phyloP scores from a whole-genome alignment of 306 rosid genomes.

The Lathyrus aphaca region DNA sequence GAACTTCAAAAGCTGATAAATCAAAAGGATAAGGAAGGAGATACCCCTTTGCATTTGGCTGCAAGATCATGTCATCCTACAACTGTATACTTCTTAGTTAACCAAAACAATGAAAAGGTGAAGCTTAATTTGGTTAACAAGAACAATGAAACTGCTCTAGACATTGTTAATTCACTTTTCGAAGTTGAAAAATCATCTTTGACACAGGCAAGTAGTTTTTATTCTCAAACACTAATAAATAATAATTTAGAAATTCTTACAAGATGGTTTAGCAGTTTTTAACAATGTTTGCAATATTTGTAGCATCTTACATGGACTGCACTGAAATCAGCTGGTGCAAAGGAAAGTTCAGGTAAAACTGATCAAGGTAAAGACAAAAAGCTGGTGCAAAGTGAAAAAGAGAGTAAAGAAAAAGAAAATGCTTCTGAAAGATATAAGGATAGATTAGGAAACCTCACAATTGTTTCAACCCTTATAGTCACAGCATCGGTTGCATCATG shows the following conservation, averaged over 20 bases:
- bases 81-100: too few relatives aligned
- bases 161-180: neutral
- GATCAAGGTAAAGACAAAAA: too few relatives aligned
- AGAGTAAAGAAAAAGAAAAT: neutral
- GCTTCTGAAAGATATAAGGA: neutral
- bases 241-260: too few relatives aligned
- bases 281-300: neutral
- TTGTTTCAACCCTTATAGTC: conserved; percentile 40
- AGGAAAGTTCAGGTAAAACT: neutral
- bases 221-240: too few relatives aligned
- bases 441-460: conserved; percentile 23
- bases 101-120: too few relatives aligned
- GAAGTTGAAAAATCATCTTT: neutral
- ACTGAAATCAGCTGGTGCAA: conserved; percentile 15
- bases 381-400: neutral
- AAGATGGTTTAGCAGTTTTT: neutral
- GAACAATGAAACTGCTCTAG: neutral
- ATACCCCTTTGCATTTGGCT: too few relatives aligned
- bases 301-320: conserved; percentile 32
- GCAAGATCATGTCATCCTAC: too few relatives aligned
- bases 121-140: neutral
- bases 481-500: conserved; percentile 41
- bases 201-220: neutral
- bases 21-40: neutral
- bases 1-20: conserved; percentile 6